These are phyloP conservation scores for Talaromyces sp. DNA, from an alignment of 2,329 filamentous ascomycete genomes.

Conservation along the genomic window DNA sequence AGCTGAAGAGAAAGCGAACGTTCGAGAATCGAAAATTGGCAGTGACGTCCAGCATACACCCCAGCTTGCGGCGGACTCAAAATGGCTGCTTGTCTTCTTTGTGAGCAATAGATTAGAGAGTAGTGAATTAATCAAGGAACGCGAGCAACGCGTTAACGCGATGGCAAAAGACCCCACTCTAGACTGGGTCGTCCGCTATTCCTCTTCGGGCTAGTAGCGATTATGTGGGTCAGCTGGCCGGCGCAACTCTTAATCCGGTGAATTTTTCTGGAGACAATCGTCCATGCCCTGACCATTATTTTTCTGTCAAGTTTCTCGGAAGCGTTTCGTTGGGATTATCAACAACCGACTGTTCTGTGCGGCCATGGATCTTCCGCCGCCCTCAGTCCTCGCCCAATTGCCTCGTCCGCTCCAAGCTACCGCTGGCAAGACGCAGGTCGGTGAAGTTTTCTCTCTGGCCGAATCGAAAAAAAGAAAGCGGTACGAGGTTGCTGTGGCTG, in stretches of 20 bases:
- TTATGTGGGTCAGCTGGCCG: background rate
- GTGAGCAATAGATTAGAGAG: background rate
- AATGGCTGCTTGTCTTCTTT: background rate
- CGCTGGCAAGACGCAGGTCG: slow-evolving; percentile 36
- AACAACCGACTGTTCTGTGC: background rate
- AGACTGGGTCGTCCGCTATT: background rate
- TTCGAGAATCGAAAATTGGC: background rate
- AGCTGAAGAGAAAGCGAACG: background rate
- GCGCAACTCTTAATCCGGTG: background rate
- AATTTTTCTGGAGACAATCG: background rate
- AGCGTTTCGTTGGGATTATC: background rate
- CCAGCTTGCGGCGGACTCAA: background rate
- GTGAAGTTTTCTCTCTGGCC: slow-evolving; percentile 49
- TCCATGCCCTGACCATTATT: background rate
- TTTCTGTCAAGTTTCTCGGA: background rate
- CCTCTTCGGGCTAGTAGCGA: background rate
- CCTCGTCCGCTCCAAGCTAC: slow-evolving; percentile 38
- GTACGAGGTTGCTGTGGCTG: slow-evolving; percentile 54
- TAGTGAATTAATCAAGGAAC: background rate
- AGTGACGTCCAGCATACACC: background rate
- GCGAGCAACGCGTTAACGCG: background rate
- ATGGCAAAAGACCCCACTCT: background rate
- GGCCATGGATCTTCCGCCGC: slow-evolving; percentile 40
- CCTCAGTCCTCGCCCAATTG: slow-evolving; percentile 41
- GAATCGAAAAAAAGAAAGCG: slow-evolving; percentile 57